A percentile compares a stretch with the other conserved stretches of the same genome.
Conservation (phyloP, 2,329 filamentous ascomycete species). For the Kalmusia sp. region DNA sequence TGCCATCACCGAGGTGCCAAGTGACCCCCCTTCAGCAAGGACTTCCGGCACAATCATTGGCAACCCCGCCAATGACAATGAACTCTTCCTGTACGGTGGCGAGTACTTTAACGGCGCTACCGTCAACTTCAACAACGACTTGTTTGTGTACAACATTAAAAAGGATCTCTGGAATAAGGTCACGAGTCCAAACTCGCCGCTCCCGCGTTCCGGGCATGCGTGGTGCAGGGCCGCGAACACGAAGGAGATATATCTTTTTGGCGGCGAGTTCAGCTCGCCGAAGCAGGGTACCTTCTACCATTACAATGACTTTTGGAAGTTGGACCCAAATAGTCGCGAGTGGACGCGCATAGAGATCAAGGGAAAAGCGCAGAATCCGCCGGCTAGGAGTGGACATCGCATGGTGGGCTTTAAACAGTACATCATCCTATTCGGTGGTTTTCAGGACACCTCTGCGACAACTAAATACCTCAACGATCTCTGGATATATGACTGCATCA, state of each 20-base stretch:
- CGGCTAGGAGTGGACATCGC: conserved; percentile 87
- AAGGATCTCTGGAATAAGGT: conserved; percentile 90
- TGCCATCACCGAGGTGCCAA: conserved; percentile 85
- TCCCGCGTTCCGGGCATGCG: conserved; percentile 91
- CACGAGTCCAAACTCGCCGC: conserved; percentile 87
- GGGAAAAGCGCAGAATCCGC: conserved; percentile 80
- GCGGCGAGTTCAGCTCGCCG: conserved; percentile 93
- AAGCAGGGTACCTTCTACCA: conserved; percentile 99
- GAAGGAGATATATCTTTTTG: conserved; percentile 88
- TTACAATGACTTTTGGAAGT: conserved; percentile 97
- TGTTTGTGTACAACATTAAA: conserved; percentile 76
- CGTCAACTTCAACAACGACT: conserved; percentile 74
- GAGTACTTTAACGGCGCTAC: conserved; percentile 94
- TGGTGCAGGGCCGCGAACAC: conserved; percentile 91
- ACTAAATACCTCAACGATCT: conserved; percentile 93
- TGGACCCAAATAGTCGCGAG: conserved; percentile 83
- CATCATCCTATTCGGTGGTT: conserved; percentile 93
- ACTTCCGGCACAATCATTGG: conserved; percentile 83
- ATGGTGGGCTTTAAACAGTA: conserved; percentile 99
- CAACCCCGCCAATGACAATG: conserved; percentile 84
- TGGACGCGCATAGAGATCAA: conserved; percentile 88
- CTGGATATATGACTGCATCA: conserved; percentile 93
- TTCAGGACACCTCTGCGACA: conserved; percentile 94
- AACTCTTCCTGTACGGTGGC: conserved; percentile 89
- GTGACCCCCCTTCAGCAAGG: conserved; percentile 76